Base-by-base conservation (phyloP, 2,329 filamentous ascomycete genomes). In the Plectosphaerella sp. region DNA sequence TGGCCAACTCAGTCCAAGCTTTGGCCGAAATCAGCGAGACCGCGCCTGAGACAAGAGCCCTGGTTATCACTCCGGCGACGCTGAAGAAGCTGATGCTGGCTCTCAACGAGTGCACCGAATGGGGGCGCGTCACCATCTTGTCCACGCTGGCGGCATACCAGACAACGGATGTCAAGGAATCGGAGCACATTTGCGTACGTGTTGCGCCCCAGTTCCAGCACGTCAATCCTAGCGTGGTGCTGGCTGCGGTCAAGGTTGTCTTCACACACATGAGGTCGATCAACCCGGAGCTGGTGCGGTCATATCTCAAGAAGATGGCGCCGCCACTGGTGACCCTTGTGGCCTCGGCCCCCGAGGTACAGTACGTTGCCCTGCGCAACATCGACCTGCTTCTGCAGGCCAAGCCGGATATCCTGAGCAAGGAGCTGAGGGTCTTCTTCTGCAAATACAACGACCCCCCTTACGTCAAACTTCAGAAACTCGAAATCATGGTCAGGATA, bases 381-480 rank as follows among this genome's bases (percentile, higher is more conserved):
- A 99, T 99, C 64, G 94, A 99, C 61, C 83, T 99, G 35, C 79
- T 99, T 6, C 79, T 99, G 24, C 94, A 99, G 70, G 94, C 95
- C 61, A 93, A 97, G 69, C 91, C 94, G 11, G 92, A 96, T 60
- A 97, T 99, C 52, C 79, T 99, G 10, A 96, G 90, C 78, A 97
- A 97, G 70, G 94, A 99, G 70, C 84, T 99, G 64, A 85, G 94
- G 45, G 94, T 99, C 9, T 99, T 99, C 75, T 99, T 99, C 75
- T 99, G 94, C 86, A 99, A 99, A 74, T 99, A 99, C 76, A 97
- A 97, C 67, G 94, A 99, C 62, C 93, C 94, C 2, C 91, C 91
- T 20, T 99, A 99, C 67, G 86, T 99, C 63, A 99, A 99, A 71
- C 84, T 99, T 54, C 89, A 96, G 67, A 99, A 99, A 67, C 82